Evolutionary conservation across 805 yeast species (phyloP).

Genomic region (Cyberlindnera mycetangii): DNA sequence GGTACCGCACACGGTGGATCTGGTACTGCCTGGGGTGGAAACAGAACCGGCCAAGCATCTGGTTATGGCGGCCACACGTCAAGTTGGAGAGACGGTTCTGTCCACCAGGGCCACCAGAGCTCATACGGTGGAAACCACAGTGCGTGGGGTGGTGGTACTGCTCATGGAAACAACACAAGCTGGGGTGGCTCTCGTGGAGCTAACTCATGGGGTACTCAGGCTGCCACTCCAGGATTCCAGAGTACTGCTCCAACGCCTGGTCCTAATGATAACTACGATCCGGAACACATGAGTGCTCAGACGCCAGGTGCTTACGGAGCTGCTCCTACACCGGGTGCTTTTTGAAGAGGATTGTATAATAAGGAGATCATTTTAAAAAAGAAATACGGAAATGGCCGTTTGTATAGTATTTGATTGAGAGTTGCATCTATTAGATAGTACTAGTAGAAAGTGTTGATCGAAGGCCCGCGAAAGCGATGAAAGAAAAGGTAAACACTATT

Average conservation of each 20-base stretch:
- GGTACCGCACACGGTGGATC: slow-evolving; percentile 35
- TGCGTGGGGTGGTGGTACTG: slow-evolving; percentile 13
- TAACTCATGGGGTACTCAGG: slow-evolving; percentile 15
- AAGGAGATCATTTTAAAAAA: no score
- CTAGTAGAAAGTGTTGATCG: no score
- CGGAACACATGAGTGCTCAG: slow-evolving; percentile 9
- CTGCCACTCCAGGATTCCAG: slow-evolving; percentile 32
- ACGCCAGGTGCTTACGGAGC: slow-evolving; percentile 15
- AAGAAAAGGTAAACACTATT: background rate
- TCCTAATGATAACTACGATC: slow-evolving; percentile 9
- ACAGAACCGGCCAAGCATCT: slow-evolving; percentile 2
- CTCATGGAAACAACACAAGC: background rate
- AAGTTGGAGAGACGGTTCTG: slow-evolving; percentile 2
- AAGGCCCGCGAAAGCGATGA: background rate
- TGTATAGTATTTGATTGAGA: background rate
- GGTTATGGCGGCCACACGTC: slow-evolving; percentile 5
- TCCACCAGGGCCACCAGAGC: background rate
- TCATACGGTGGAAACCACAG: slow-evolving; percentile 5
- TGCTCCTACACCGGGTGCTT: slow-evolving; percentile 20
- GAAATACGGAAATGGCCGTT: background rate
- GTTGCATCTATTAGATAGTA: no score
- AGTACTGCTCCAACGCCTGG: slow-evolving; percentile 39
- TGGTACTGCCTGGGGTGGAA: slow-evolving; percentile 41
- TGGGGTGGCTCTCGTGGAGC: slow-evolving; percentile 33
- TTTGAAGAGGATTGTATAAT: background rate